These are phyloP conservation scores for Lachnellula willkommii DNA, from an alignment of 2,329 filamentous ascomycete genomes.

Conservation along the genomic window DNA sequence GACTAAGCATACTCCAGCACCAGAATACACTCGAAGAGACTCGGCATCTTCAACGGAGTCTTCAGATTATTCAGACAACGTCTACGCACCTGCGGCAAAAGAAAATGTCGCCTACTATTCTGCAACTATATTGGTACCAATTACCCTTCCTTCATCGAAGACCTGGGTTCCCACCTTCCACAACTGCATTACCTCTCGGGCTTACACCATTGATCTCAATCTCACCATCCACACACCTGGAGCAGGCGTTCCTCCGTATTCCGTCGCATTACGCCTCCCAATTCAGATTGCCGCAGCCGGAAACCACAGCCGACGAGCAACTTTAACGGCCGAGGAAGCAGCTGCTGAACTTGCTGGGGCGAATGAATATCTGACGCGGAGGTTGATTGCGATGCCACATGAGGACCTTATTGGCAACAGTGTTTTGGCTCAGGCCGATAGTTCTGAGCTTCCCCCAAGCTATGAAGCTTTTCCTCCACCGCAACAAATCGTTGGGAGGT, in stretches of 20 bases:
- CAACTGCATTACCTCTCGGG: constrained; percentile 59
- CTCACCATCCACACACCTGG: constrained; percentile 49
- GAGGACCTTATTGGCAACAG: constrained; percentile 24
- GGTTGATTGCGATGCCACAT: constrained; percentile 26
- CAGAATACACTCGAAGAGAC: constrained; percentile 18
- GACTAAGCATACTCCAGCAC: constrained; percentile 23
- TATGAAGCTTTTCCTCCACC: constrained; percentile 24
- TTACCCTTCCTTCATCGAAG: constrained; percentile 56
- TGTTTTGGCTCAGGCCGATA: constrained; percentile 12
- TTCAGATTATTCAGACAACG: constrained; percentile 21
- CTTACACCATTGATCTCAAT: constrained; percentile 55
- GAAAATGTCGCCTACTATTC: constrained; percentile 42
- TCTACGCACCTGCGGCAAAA: constrained; percentile 2
- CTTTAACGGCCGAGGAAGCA: constrained; percentile 17
- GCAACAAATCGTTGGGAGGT: constrained; percentile 11
- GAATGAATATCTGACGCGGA: constrained; percentile 25
- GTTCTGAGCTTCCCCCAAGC: constrained; percentile 24
- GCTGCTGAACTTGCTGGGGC: constrained; percentile 26
- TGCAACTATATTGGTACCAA: constrained; percentile 56
- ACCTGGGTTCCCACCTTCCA: constrained; percentile 65
- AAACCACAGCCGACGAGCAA: constrained; percentile 9
- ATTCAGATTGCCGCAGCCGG: constrained; percentile 28
- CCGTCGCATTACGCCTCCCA: constrained; percentile 27
- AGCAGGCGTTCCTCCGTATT: constrained; percentile 34
- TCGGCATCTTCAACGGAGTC: constrained; percentile 27